Evolutionary conservation across 345 rosid species (phyloP).

Genomic region (Anastatica hierochuntica): DNA sequence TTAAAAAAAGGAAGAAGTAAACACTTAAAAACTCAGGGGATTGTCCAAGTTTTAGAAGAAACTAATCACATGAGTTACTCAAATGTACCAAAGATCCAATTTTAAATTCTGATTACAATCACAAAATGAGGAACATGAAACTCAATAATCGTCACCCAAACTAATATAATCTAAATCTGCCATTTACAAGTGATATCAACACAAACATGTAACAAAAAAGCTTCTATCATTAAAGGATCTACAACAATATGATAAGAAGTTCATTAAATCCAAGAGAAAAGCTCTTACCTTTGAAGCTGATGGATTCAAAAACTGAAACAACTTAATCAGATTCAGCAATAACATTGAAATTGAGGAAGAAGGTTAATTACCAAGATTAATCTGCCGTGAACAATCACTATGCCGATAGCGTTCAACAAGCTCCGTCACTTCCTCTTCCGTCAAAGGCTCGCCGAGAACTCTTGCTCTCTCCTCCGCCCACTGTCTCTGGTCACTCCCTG

Average conservation of each 20-base stretch:
- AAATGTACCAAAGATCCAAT: background rate
- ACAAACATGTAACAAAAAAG: no score
- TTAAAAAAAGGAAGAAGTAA: no score
- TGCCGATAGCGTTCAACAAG: conserved; percentile 78
- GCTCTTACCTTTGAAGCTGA: background rate
- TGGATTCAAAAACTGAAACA: background rate
- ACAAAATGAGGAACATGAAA: background rate
- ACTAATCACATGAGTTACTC: background rate
- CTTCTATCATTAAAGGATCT: no score
- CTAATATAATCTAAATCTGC: background rate
- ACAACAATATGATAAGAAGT: no score
- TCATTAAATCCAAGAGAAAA: background rate
- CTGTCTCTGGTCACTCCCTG: conserved; percentile 27
- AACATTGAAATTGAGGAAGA: background rate
- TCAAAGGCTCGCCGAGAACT: conserved; percentile 53
- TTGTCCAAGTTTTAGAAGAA: background rate
- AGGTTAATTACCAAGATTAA: conserved; percentile 49
- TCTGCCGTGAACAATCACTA: conserved; percentile 73
- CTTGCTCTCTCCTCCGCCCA: conserved; percentile 37
- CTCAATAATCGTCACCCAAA: background rate
- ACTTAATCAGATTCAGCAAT: background rate
- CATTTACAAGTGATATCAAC: background rate
- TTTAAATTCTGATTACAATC: no score
- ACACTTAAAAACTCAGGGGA: background rate
- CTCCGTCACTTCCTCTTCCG: conserved; percentile 54